Evolutionary conservation across 2,329 filamentous ascomycete genomes (phyloP), one percentile per base, ranked within the genome.

Genomic region (Penicillium digitatum): DNA sequence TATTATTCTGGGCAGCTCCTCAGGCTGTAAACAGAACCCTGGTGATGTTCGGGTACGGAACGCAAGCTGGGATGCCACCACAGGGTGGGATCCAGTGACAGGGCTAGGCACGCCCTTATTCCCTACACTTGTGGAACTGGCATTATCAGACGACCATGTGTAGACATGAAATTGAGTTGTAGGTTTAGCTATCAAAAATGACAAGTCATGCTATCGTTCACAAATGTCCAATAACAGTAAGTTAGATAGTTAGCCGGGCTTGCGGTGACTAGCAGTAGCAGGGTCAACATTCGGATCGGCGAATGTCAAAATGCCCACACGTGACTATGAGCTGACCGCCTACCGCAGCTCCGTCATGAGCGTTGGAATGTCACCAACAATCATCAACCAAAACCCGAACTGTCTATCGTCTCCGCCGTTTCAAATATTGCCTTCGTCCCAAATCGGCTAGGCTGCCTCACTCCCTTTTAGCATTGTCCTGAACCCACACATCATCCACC

Each of bases 71-170:
- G 79, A 80, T 66, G 79, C 79, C 22, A 79, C 76, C 0, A 57
- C 65, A 29, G 78, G 77, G 2, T 81, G 79, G 79, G 78, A 81
- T 64, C 77, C 79, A 1, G 78, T 75, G 5, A 80, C 78, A 14
- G 78, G 78, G 12, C 57, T 75, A 27, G 74, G 70, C 11, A 72
- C 69, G 18, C 70, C 70, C 9, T 54, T 66, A 12, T 72, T 71
- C 46, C 57, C 53, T 34, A 52, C 35, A 3, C 49, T 69, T 32
- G 58, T 59, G 22, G 32, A 58, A 32, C 31, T 69, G 42, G 61
- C 55, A 34, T 26, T 61, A 27, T 55, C 38, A 16, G n/a, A 53
- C n/a, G 31, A 44, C 18, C 26, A 42, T 34, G 39, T 1, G 31
- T 51, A 51, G n/a, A 20, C 5, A 44, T 29, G 20, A 14, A 34